phyloP scores from a whole-genome alignment of 2,329 filamentous ascomycete species.

The Fusarium anthophilum region DNA sequence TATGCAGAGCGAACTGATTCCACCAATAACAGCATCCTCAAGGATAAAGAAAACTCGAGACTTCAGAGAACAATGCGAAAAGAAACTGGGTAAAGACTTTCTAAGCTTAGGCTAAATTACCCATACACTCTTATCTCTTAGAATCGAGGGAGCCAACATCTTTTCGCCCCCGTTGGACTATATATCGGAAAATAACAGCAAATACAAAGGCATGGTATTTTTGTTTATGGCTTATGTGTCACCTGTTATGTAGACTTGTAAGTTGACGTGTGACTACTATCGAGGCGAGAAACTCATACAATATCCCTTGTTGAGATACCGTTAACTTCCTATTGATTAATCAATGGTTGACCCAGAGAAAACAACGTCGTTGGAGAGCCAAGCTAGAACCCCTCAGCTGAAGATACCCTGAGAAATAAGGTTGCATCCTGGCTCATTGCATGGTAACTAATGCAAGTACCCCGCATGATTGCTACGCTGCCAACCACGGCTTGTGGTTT shows the following conservation, averaged over 20 bases:
- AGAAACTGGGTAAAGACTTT: too few species aligned
- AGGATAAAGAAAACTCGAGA: background rate
- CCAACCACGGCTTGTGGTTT: background rate
- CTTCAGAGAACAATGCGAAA: background rate
- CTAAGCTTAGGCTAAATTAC: background rate
- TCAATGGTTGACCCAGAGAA: background rate
- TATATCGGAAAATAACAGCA: too few species aligned
- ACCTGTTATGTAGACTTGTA: too few species aligned
- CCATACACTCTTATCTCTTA: rapidly evolving
- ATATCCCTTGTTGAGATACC: background rate
- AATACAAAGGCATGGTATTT: too few species aligned
- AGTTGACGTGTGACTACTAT: background rate
- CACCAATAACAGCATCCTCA: background rate
- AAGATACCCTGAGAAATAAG: background rate
- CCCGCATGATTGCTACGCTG: background rate
- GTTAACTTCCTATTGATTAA: background rate
- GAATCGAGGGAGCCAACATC: background rate
- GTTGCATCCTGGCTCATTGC: background rate
- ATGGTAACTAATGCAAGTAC: background rate
- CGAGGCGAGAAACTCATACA: too few species aligned
- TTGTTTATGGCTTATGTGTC: rapidly evolving
- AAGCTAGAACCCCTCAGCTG: too few species aligned
- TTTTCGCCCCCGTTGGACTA: background rate
- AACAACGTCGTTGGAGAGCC: background rate
- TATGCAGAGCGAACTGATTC: background rate